Evolutionary conservation across 345 rosid species (phyloP).

Genomic region (Turritis glabra): DNA sequence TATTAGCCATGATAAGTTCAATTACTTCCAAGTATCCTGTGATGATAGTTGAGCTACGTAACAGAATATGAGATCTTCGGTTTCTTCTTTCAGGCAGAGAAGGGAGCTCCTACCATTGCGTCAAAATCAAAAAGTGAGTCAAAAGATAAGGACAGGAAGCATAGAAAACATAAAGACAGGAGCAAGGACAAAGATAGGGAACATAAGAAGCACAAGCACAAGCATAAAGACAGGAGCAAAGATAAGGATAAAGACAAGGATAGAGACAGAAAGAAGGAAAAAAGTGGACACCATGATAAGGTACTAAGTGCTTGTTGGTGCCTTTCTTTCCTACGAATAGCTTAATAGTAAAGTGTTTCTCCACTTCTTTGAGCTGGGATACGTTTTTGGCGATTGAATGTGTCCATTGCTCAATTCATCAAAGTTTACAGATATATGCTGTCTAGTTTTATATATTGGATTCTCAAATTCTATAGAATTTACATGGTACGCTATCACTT

Average conservation of each 20-base stretch:
- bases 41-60: constrained; percentile 10
- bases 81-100: constrained; percentile 55
- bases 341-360: background rate
- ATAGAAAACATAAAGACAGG: constrained; percentile 77
- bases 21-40: background rate
- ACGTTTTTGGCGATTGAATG: background rate
- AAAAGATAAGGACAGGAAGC: constrained; percentile 84
- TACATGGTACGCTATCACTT: background rate
- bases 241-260: constrained; percentile 73
- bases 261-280: constrained; percentile 81
- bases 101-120: constrained; percentile 71
- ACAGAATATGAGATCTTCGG: background rate
- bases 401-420: background rate
- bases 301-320: constrained; percentile 44
- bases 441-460: background rate
- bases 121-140: constrained; percentile 69
- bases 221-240: constrained; percentile 78
- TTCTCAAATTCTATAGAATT: background rate
- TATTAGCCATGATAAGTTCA: too few species aligned
- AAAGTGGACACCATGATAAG: constrained; percentile 73
- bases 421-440: background rate
- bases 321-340: background rate
- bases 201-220: constrained; percentile 88
- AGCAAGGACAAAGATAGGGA: constrained; percentile 83
- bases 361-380: background rate